Conservation (phyloP, 306 rosid species). For the Sophora flavescens region DNA sequence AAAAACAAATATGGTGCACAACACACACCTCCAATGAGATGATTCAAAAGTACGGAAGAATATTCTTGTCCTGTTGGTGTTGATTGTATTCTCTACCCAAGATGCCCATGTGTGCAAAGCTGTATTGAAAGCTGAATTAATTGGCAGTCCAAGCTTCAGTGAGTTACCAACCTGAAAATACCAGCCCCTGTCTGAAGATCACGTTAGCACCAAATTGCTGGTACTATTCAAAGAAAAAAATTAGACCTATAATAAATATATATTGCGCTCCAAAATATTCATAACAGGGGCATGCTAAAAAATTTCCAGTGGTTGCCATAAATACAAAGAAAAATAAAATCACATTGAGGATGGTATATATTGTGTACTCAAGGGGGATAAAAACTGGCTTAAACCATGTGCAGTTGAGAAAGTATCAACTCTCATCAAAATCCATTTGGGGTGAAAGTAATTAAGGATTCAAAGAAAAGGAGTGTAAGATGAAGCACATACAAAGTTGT, state of each 20-base stretch:
- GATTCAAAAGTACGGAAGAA: slow-evolving; percentile 93
- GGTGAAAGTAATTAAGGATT: neutral
- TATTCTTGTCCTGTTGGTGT: slow-evolving; percentile 74
- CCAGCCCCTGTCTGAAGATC: slow-evolving; percentile 84
- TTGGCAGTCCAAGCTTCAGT: slow-evolving; percentile 89
- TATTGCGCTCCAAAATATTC: neutral
- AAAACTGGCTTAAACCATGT: neutral
- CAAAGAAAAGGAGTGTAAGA: slow-evolving; percentile 25
- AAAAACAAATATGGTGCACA: slow-evolving; percentile 20
- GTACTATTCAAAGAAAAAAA: slow-evolving; percentile 10
- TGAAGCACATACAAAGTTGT: slow-evolving; percentile 9
- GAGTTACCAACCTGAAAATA: slow-evolving; percentile 89
- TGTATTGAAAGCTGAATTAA: slow-evolving; percentile 69
- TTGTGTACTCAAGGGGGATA: neutral
- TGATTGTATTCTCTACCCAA: slow-evolving; percentile 69
- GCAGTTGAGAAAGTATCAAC: slow-evolving; percentile 2
- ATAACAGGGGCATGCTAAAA: slow-evolving; percentile 10
- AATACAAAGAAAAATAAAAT: slow-evolving; percentile 9
- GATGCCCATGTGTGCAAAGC: slow-evolving; percentile 90
- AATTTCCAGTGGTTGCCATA: neutral
- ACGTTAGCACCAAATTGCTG: slow-evolving; percentile 47
- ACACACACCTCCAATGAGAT: slow-evolving; percentile 77
- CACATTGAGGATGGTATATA: neutral
- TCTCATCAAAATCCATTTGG: neutral
- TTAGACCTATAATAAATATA: neutral